Evolutionary conservation across 2,329 filamentous ascomycete genomes (phyloP).

Genomic region (Aspergillus sp.): DNA sequence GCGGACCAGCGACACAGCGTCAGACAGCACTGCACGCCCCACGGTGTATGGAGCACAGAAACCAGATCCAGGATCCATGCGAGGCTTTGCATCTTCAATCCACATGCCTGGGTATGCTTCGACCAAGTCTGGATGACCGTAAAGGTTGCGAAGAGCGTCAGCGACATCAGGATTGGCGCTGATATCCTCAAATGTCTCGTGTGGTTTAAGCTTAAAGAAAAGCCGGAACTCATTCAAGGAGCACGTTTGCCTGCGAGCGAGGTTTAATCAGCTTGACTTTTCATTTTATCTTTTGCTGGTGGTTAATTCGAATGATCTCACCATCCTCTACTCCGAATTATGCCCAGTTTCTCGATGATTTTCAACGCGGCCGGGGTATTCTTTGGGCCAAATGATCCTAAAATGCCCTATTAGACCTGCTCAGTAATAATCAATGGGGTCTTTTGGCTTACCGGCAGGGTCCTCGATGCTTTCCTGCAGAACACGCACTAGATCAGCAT

Average conservation of each 20-base stretch:
- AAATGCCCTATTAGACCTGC: no score
- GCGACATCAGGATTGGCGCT: conserved; percentile 55
- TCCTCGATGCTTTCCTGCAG: conserved; percentile 58
- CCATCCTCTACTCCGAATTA: no score
- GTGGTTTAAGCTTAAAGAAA: conserved; percentile 56
- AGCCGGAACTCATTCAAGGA: conserved; percentile 54
- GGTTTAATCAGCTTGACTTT: no score
- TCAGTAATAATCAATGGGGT: no score
- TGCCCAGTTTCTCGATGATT: no score
- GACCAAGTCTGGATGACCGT: conserved; percentile 61
- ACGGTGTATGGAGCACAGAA: conserved; percentile 36
- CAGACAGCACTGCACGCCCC: conserved; percentile 35
- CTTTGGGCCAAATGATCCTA: no score
- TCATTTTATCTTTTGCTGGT: no score
- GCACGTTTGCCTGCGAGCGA: no score
- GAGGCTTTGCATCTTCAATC: conserved; percentile 34
- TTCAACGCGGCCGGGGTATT: no score
- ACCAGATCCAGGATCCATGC: conserved; percentile 32
- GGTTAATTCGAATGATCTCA: no score
- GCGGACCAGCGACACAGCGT: conserved; percentile 40
- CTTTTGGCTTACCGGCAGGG: conserved; percentile 39
- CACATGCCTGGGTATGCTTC: conserved; percentile 67
- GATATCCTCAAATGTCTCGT: conserved; percentile 56
- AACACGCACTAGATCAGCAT: conserved; percentile 65
- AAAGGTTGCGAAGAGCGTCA: conserved; percentile 53